Conservation (phyloP, 164 flowering plant species). For the Paratinospora sagittata region DNA sequence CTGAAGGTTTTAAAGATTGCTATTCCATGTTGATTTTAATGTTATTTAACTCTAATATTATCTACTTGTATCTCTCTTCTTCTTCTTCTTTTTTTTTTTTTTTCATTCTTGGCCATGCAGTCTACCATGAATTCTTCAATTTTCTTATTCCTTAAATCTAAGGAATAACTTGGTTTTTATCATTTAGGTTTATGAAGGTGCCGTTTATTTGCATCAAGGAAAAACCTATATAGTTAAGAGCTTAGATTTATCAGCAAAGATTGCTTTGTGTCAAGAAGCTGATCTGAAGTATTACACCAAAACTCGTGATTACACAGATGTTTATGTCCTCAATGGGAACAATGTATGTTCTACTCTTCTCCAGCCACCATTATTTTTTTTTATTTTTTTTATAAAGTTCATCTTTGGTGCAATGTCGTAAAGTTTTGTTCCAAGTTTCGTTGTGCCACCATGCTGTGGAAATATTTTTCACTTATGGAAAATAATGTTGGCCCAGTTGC, state of each 20-base stretch:
- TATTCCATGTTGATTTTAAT: too few relatives aligned
- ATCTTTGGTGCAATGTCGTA: neutral
- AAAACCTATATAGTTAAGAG: conserved; percentile 69
- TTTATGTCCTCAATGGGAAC: conserved; percentile 66
- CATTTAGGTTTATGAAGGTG: conserved; percentile 90
- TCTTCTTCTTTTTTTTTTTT: neutral
- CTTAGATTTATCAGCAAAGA: conserved; percentile 59
- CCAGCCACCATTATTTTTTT: neutral
- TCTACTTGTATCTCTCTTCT: neutral
- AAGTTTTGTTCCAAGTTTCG: neutral
- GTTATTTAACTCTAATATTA: too few relatives aligned
- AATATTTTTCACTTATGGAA: neutral
- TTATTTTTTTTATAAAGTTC: too few relatives aligned
- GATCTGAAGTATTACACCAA: conserved; percentile 77
- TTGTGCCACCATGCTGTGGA: neutral
- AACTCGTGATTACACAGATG: conserved; percentile 87
- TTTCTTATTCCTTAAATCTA: neutral
- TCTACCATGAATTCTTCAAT: neutral
- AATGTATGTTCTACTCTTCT: conserved; percentile 41
- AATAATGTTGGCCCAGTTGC: neutral
- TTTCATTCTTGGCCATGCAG: neutral
- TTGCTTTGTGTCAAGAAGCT: conserved; percentile 68
- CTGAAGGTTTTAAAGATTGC: neutral
- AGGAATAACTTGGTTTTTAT: neutral
- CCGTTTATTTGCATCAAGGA: conserved; percentile 86